Percentiles rank a stretch among this genome's conserved stretches.
Conservation (phyloP, 257 asterid species). For the Lycium ferocissimum region DNA sequence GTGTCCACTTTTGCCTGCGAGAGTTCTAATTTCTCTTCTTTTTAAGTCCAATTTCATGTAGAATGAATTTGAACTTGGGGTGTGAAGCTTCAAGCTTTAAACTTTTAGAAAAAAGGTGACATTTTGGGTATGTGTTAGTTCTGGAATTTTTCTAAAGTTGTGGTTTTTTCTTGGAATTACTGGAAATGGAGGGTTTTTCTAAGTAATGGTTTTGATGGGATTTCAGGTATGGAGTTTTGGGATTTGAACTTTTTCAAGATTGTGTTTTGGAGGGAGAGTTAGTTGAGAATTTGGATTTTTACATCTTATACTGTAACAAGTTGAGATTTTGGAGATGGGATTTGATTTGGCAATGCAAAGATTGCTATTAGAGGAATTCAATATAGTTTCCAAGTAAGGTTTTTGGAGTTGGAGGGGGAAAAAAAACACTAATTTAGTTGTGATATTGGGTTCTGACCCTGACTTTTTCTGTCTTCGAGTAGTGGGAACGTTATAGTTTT, state of each 20-base stretch:
- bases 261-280: constrained; percentile 64
- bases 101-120: constrained; percentile 48
- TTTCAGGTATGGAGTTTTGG: constrained; percentile 41
- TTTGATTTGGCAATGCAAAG: constrained; percentile 41
- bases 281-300: constrained; percentile 52
- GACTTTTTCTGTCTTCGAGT: background rate
- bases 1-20: constrained; percentile 39
- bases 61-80: constrained; percentile 47
- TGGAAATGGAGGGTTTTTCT: constrained; percentile 42
- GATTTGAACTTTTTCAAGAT: constrained; percentile 27
- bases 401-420: constrained; percentile 47
- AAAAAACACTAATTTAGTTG: constrained; percentile 53
- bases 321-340: constrained; percentile 47
- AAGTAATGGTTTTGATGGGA: constrained; percentile 35
- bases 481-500: constrained; percentile 30
- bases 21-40: constrained; percentile 41
- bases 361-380: constrained; percentile 38
- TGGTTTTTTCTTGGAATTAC: constrained; percentile 50
- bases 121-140: constrained; percentile 43
- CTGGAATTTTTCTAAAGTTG: constrained; percentile 41
- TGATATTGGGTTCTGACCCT: background rate
- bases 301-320: background rate
- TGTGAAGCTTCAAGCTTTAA: constrained; percentile 52
- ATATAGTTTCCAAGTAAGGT: constrained; percentile 41
- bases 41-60: constrained; percentile 41